A percentile compares a stretch with the other conserved stretches of the same genome.
Evolutionary conservation across 2,329 filamentous ascomycete genomes (phyloP).

Genomic region (Penicillium italicum): DNA sequence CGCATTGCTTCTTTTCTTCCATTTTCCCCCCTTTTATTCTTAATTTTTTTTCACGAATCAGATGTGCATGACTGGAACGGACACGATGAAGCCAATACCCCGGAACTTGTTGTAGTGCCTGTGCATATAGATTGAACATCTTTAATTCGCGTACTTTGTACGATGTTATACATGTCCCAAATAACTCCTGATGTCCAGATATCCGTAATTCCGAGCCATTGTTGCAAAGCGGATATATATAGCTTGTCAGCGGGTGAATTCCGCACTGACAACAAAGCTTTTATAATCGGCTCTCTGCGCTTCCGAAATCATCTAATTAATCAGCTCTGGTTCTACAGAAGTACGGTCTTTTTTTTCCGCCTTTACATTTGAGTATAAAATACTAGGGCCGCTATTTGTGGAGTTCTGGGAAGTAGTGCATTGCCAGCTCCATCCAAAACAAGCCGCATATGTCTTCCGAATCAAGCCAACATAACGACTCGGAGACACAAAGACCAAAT

Average conservation of each 20-base stretch:
- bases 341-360: background rate
- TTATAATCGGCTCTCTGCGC: conserved; percentile 14
- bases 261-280: conserved; percentile 26
- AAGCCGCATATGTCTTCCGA: conserved; percentile 25
- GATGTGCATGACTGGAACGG: conserved; percentile 14
- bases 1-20: background rate
- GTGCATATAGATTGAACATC: conserved; percentile 11
- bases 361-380: background rate
- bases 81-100: conserved; percentile 6
- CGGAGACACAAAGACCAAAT: background rate
- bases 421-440: background rate
- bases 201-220: conserved; percentile 11
- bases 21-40: background rate
- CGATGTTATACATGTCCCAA: background rate
- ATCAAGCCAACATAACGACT: conserved; percentile 2
- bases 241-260: conserved; percentile 16
- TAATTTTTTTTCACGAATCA: conserved; percentile 2
- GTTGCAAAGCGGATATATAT: background rate
- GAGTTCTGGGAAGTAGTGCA: background rate
- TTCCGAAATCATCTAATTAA: conserved; percentile 6
- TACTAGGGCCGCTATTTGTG: background rate
- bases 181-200: background rate
- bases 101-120: conserved; percentile 7
- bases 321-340: background rate
- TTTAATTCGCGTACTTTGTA: background rate